Evolutionary conservation across 768 basidiomycete species (phyloP).

Genomic region (Fomitopsis serialis): DNA sequence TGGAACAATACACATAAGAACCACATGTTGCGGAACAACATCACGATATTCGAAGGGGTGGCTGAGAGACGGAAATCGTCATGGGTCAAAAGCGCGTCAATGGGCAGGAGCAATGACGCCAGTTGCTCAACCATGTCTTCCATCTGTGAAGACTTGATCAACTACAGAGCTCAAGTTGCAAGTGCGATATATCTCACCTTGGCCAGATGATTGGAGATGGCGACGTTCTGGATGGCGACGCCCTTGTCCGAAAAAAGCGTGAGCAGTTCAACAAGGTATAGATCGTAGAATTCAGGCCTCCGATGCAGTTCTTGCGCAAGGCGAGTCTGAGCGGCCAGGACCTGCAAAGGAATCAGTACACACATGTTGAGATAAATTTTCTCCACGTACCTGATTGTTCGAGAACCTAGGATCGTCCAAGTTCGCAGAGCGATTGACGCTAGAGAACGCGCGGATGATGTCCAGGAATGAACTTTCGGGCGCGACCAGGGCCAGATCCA

Average conservation of each 20-base stretch:
- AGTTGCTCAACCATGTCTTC: conserved; percentile 86
- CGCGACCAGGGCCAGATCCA: conserved; percentile 80
- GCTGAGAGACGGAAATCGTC: conserved; percentile 57
- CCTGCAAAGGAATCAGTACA: conserved; percentile 33
- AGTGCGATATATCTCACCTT: conserved; percentile 42
- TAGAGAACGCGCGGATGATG: conserved; percentile 78
- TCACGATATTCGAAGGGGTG: conserved; percentile 52
- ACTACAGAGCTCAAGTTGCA: neutral
- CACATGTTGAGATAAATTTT: neutral
- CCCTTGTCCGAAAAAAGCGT: conserved; percentile 88
- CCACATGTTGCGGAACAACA: conserved; percentile 91
- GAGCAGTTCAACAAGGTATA: conserved; percentile 81
- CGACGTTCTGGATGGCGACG: conserved; percentile 80
- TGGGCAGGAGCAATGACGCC: conserved; percentile 82
- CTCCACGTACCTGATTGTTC: conserved; percentile 70
- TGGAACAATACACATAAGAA: conserved; percentile 86
- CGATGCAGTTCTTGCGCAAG: conserved; percentile 74
- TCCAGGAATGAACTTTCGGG: conserved; percentile 76
- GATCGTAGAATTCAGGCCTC: conserved; percentile 71
- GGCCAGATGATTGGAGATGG: conserved; percentile 56
- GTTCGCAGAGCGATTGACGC: conserved; percentile 81
- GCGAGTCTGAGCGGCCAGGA: conserved; percentile 86
- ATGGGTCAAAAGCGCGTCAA: conserved; percentile 81
- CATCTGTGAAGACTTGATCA: conserved; percentile 37
- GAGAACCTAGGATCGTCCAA: conserved; percentile 85